Percentiles rank a stretch among this genome's conserved stretches.
phyloP scores from a whole-genome alignment of 169 alveolate genomes.

The Toxoplasma gondii region DNA sequence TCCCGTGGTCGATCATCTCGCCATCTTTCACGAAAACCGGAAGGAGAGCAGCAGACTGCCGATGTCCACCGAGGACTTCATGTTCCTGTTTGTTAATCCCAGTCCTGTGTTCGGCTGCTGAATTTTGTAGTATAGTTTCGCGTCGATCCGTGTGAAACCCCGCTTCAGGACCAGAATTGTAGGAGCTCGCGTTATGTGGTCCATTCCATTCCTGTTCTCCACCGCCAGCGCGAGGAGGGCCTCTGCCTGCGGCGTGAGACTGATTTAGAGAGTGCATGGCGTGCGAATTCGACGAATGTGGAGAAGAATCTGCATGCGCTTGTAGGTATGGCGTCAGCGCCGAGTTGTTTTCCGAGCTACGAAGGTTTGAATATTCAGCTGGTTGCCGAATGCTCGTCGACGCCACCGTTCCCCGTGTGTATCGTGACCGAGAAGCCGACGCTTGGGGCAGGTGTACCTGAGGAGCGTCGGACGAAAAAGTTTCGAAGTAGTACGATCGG shows the following conservation, averaged over 20 bases:
- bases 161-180: neutral
- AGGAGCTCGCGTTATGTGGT: neutral
- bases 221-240: neutral
- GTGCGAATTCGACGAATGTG: neutral
- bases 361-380: neutral
- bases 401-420: neutral
- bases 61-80: neutral
- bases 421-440: neutral
- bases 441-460: neutral
- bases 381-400: neutral
- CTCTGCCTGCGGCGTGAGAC: neutral
- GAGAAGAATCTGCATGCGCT: neutral
- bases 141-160: neutral
- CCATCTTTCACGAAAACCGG: neutral
- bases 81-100: neutral
- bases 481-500: neutral
- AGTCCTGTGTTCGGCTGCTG: neutral
- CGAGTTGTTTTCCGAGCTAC: neutral
- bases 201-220: neutral
- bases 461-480: neutral
- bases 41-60: neutral
- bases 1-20: slow-evolving; percentile 9
- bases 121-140: neutral
- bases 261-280: neutral
- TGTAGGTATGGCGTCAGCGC: neutral